phyloP scores from a whole-genome alignment of 495 filamentous ascomycete species.

The Tuber melanosporum region DNA sequence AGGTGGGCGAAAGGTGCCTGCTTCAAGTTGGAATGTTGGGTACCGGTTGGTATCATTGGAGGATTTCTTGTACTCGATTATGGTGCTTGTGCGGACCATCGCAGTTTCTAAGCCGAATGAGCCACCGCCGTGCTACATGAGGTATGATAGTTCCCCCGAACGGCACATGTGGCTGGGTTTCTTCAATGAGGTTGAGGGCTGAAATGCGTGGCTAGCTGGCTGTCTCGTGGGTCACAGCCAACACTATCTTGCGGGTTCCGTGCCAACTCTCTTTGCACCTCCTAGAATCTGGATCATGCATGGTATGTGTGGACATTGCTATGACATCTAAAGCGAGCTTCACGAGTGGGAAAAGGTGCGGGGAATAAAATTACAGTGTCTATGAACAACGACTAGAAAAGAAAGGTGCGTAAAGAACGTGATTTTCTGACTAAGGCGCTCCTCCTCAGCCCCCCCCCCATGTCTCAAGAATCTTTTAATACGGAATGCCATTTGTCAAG shows the following conservation, averaged over 20 bases:
- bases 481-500: conserved; percentile 95
- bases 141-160: no score
- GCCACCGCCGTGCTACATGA: no score
- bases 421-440: neutral
- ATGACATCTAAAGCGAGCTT: neutral
- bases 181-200: no score
- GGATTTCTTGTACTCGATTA: no score
- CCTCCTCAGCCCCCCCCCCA: neutral
- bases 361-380: neutral
- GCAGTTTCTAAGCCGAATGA: no score
- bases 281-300: neutral
- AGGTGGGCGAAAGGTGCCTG: no score
- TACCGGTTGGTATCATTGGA: no score
- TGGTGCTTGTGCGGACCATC: no score
- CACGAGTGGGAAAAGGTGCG: neutral
- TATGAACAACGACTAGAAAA: neutral
- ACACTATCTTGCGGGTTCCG: neutral
- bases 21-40: no score
- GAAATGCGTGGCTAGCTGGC: no score
- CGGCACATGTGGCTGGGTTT: no score
- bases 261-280: neutral
- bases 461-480: conserved; percentile 44
- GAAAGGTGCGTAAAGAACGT: neutral
- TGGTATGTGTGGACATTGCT: neutral
- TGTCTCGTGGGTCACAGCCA: neutral